Evolutionary conservation across 2,329 filamentous ascomycete genomes (phyloP).

Genomic region (Fusarium sp.): DNA sequence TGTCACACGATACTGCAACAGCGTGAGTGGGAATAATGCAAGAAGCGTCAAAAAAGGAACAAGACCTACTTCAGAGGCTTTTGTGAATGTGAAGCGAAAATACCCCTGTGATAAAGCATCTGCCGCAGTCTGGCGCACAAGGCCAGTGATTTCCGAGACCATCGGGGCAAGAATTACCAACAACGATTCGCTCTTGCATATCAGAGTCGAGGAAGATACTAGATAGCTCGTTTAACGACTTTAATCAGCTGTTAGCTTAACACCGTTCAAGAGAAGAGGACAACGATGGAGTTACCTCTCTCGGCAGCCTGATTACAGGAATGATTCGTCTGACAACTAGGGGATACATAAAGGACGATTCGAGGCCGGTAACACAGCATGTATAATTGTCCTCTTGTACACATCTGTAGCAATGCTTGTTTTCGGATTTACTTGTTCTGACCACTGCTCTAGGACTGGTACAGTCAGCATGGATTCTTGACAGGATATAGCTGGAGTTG

Average conservation of each 20-base stretch:
- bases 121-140: background rate
- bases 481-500: background rate
- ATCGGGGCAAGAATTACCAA: background rate
- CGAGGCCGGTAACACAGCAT: background rate
- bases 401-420: too few relatives aligned
- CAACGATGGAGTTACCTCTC: background rate
- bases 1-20: background rate
- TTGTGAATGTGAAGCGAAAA: background rate
- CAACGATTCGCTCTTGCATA: background rate
- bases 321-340: background rate
- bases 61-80: background rate
- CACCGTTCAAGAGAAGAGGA: too few relatives aligned
- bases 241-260: accelerated
- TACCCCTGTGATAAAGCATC: background rate
- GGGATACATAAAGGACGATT: background rate
- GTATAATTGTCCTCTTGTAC: too few relatives aligned
- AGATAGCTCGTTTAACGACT: background rate
- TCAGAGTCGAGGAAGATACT: accelerated
- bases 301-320: background rate
- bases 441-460: too few relatives aligned
- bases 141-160: background rate
- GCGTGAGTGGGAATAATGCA: background rate
- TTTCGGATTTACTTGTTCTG: too few relatives aligned
- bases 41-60: too few relatives aligned
- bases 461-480: accelerated